Evolutionary conservation across 2,329 filamentous ascomycete genomes (phyloP).

Genomic region (Claviceps digitariae): DNA sequence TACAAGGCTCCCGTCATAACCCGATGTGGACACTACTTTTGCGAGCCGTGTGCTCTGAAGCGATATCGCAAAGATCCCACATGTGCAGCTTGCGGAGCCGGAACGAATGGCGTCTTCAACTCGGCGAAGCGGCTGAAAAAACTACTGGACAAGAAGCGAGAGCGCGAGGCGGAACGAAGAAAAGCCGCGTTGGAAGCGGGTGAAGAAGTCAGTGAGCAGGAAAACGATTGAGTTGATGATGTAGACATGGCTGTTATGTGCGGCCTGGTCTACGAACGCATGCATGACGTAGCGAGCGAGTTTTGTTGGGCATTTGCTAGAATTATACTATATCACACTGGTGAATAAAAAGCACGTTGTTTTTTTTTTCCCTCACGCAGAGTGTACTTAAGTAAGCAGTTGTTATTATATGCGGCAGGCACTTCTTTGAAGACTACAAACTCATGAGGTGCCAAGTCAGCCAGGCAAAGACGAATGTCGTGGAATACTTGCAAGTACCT

Average conservation of each 20-base stretch:
- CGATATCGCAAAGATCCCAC: conserved; percentile 76
- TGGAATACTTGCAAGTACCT: too few relatives aligned
- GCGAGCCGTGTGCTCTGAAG: conserved; percentile 75
- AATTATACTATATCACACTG: too few relatives aligned
- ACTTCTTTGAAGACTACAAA: too few relatives aligned
- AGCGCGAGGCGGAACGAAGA: conserved; percentile 44
- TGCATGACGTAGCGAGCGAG: neutral
- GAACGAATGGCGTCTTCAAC: conserved; percentile 85
- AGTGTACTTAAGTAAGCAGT: too few relatives aligned
- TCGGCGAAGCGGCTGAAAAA: conserved; percentile 71
- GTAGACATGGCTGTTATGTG: too few relatives aligned
- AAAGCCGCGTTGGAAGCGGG: conserved; percentile 38
- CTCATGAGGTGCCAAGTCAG: too few relatives aligned
- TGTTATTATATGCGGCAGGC: too few relatives aligned
- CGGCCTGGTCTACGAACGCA: neutral
- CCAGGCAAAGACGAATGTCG: too few relatives aligned
- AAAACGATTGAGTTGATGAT: conserved; percentile 11
- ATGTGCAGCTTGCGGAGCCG: conserved; percentile 73
- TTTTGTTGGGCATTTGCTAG: too few relatives aligned
- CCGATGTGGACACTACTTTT: conserved; percentile 93
- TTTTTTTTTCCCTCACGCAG: too few relatives aligned
- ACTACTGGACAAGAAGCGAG: conserved; percentile 60
- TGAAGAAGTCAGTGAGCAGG: conserved; percentile 34
- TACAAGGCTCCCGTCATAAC: conserved; percentile 77
- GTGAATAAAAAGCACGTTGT: too few relatives aligned